These are phyloP conservation scores for Lachnellula cervina DNA, from an alignment of 2,329 filamentous ascomycete species.

Conservation along the genomic window DNA sequence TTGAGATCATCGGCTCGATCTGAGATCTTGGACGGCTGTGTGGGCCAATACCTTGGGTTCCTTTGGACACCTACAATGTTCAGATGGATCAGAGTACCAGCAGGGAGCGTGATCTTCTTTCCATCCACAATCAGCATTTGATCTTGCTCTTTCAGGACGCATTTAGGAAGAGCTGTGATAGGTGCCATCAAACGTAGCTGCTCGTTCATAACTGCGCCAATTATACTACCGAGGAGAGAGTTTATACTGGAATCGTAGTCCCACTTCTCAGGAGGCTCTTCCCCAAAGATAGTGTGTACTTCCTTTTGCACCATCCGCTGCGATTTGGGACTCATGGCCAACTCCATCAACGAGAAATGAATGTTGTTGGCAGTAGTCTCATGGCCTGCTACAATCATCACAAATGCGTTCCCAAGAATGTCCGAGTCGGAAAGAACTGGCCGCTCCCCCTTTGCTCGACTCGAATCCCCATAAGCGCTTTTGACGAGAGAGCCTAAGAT, in stretches of 20 bases:
- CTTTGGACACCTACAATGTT: conserved; percentile 53
- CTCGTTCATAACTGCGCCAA: conserved; percentile 74
- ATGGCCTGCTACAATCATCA: conserved; percentile 69
- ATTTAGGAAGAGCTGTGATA: conserved; percentile 68
- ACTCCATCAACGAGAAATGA: conserved; percentile 64
- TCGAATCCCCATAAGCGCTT: conserved; percentile 36
- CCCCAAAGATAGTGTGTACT: conserved; percentile 59
- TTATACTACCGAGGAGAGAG: conserved; percentile 61
- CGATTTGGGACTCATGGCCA: conserved; percentile 59
- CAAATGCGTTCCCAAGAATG: conserved; percentile 67
- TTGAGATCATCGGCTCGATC: conserved; percentile 51
- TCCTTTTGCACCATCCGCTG: conserved; percentile 66
- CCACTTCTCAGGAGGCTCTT: conserved; percentile 57
- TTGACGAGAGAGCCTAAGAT: conserved; percentile 50
- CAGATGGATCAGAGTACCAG: conserved; percentile 51
- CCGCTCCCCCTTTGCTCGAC: conserved; percentile 41
- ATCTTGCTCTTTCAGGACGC: conserved; percentile 41
- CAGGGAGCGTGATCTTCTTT: conserved; percentile 53
- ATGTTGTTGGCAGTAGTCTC: conserved; percentile 75
- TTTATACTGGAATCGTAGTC: conserved; percentile 65
- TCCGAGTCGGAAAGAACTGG: conserved; percentile 56
- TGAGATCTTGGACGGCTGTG: conserved; percentile 36
- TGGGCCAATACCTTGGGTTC: conserved; percentile 68
- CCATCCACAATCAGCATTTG: conserved; percentile 59
- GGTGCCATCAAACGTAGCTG: conserved; percentile 69